These are phyloP conservation scores for Xylaria scruposa DNA, from an alignment of 495 filamentous ascomycete genomes.

Conservation along the genomic window DNA sequence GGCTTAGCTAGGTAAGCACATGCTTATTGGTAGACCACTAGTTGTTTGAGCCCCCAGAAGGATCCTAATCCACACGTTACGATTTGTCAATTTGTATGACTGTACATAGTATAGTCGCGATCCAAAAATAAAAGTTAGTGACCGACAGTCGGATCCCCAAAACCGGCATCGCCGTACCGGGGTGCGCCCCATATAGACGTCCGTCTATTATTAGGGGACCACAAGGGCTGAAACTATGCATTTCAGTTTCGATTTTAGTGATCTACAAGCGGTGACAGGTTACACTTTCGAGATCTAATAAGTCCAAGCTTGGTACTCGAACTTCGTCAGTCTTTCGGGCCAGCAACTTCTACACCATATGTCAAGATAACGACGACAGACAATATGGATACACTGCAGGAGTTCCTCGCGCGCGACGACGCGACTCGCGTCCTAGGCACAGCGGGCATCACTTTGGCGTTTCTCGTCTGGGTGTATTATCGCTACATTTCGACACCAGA, in stretches of 20 bases:
- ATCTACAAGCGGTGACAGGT: background rate
- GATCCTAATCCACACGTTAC: slow-evolving; percentile 15
- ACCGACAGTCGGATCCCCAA: slow-evolving; percentile 27
- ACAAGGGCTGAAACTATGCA: slow-evolving; percentile 23
- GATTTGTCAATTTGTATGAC: slow-evolving; percentile 29
- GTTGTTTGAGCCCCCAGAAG: slow-evolving; percentile 18
- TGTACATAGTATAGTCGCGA: slow-evolving; percentile 23
- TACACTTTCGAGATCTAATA: slow-evolving; percentile 21
- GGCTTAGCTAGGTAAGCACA: slow-evolving; percentile 20
- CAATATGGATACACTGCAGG: slow-evolving; percentile 7
- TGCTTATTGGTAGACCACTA: slow-evolving; percentile 16
- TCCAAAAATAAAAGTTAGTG: slow-evolving; percentile 27
- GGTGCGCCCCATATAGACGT: slow-evolving; percentile 20
- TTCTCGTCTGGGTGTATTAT: slow-evolving; percentile 24
- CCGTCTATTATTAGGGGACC: slow-evolving; percentile 28
- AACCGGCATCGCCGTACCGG: slow-evolving; percentile 29
- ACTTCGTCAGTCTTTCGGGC: background rate
- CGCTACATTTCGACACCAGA: slow-evolving; percentile 22
- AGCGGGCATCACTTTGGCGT: slow-evolving; percentile 18
- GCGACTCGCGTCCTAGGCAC: slow-evolving; percentile 16
- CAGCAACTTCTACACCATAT: slow-evolving; percentile 13
- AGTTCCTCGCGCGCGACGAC: slow-evolving; percentile 25
- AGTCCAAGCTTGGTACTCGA: slow-evolving; percentile 17
- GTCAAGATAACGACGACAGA: slow-evolving; percentile 18
- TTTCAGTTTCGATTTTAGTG: slow-evolving; percentile 18